Evolutionary conservation across 371 early-diverging fungal species (phyloP).

Genomic region (Circinella minor): DNA sequence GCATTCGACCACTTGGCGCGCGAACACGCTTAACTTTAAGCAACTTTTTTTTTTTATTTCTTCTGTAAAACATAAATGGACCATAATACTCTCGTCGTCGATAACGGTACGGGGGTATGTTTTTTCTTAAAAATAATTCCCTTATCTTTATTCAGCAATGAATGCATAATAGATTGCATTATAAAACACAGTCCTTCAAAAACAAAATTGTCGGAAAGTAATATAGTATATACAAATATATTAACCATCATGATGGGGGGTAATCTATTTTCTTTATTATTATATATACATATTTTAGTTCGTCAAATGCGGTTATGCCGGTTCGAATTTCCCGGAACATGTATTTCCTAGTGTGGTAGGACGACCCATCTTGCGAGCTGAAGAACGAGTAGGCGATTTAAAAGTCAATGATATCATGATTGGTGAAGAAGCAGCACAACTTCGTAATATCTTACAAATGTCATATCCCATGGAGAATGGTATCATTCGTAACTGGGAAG

Average conservation of each 20-base stretch:
- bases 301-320: constrained; percentile 96
- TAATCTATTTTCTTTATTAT: background rate
- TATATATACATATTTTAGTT: constrained; percentile 61
- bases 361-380: constrained; percentile 95
- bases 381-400: constrained; percentile 82
- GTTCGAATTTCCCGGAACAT: constrained; percentile 94
- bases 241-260: background rate
- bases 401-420: constrained; percentile 94
- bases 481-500: constrained; percentile 97
- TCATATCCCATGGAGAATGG: constrained; percentile 99
- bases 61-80: constrained; percentile 1
- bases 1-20: background rate
- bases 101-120: constrained; percentile 96
- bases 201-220: background rate
- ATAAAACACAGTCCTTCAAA: background rate
- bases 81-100: constrained; percentile 85
- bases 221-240: background rate
- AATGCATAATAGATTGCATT: too few species aligned
- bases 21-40: background rate
- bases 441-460: constrained; percentile 91
- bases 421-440: constrained; percentile 94
- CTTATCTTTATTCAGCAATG: too few species aligned
- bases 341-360: constrained; percentile 97
- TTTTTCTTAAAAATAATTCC: background rate
- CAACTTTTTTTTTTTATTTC: background rate